Evolutionary conservation across 1,284 basidiomycete genomes (phyloP), one percentile per base, ranked within the genome.

Genomic region (Leccinum solheimii): DNA sequence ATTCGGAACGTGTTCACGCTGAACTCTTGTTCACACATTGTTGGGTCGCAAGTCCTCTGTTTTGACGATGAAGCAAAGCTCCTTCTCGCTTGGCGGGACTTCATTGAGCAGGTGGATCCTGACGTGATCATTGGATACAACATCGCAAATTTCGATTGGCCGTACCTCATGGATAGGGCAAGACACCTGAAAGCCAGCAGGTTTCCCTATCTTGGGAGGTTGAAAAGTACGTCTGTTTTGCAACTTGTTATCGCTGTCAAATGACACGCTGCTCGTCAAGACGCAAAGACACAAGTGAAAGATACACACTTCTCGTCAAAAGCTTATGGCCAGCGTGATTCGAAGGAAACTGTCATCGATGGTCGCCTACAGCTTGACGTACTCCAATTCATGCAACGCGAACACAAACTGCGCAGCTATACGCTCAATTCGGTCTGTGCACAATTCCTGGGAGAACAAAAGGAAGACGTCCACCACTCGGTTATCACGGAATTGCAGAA

Each of bases 401-500:
- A 98, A 75, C 91, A 97, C 79, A 98, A 98, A 72, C 80, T 98
- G 5, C 88, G 96, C 27, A 95, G 92, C 70, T 98, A 98, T 74
- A 94, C 95, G 0, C 87, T 98, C 65, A 98, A 98, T 75, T 91
- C 95, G 1, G 95, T 98, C 55, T 98, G 95, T 73, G 91, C 96
- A 2, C 93, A 95, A 69, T 98, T 98, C 77, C 81, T 98, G 2
- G 94, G 94, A 30, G 96, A 98, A 73, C 96, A 98, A 75, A 98
- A 98, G 75, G 95, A 98, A 73, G 95, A 98, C 67, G 95, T 98
- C 23, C 95, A 98, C 70, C 90, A 98, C 72, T 97, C 95, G 1
- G 94, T 97, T 64, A 98, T 98, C 69, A 97, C 95, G 0, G 95
- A 97, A 57, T 78, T 98, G 34, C 96, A 98, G 75, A 97, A 97